Percentiles rank a stretch among this genome's conserved stretches.
These are phyloP conservation scores for Adansonia madagascariensis DNA, from an alignment of 441 rosid species.

Conservation along the genomic window DNA sequence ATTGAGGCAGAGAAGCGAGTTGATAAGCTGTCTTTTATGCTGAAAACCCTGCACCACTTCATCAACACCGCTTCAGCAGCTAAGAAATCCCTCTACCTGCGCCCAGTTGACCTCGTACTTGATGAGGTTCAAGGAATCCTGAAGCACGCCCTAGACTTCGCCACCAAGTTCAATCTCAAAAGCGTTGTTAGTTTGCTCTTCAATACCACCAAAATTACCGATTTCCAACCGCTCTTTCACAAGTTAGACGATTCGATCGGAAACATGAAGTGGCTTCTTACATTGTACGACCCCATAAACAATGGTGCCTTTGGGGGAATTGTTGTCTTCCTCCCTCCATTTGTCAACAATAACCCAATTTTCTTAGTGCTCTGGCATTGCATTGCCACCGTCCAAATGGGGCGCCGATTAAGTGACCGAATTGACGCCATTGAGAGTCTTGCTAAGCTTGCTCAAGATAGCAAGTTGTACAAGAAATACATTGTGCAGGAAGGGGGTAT, in stretches of 20 bases:
- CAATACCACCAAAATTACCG: slow-evolving; percentile 41
- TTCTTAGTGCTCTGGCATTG: slow-evolving; percentile 60
- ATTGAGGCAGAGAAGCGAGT: slow-evolving; percentile 41
- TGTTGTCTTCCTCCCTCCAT: slow-evolving; percentile 28
- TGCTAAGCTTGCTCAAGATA: slow-evolving; percentile 50
- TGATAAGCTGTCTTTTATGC: slow-evolving; percentile 36
- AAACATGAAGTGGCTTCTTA: slow-evolving; percentile 56
- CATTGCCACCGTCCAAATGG: slow-evolving; percentile 50
- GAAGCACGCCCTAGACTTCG: slow-evolving; percentile 40
- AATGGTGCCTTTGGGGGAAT: slow-evolving; percentile 32
- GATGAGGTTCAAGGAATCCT: slow-evolving; percentile 47
- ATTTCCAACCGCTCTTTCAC: slow-evolving; percentile 47
- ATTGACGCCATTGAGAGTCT: slow-evolving; percentile 56
- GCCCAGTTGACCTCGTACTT: slow-evolving; percentile 52
- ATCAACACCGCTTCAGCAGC: slow-evolving; percentile 22
- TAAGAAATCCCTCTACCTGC: slow-evolving; percentile 44
- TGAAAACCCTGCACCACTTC: slow-evolving; percentile 42
- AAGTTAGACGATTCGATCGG: slow-evolving; percentile 54
- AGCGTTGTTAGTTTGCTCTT: slow-evolving; percentile 43
- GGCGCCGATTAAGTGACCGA: slow-evolving; percentile 39
- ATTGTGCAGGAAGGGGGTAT: slow-evolving; percentile 62
- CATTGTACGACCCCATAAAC: slow-evolving; percentile 39
- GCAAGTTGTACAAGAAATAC: slow-evolving; percentile 53
- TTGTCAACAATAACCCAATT: no score
- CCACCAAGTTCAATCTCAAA: slow-evolving; percentile 50